phyloP scores from a whole-genome alignment of 495 filamentous ascomycete genomes.

The Pyrenopolyporus hunteri region DNA sequence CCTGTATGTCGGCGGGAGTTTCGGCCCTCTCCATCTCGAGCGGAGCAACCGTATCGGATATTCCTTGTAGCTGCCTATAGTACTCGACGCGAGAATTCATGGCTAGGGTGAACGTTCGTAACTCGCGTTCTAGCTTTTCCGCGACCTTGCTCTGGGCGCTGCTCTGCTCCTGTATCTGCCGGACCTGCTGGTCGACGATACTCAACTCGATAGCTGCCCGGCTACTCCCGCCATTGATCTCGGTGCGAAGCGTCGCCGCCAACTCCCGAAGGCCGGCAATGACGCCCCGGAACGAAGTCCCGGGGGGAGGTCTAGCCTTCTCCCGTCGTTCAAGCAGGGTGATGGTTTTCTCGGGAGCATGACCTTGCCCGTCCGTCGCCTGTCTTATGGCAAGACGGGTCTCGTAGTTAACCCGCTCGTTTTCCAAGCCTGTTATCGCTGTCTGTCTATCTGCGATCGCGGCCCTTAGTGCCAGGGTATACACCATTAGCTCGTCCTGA shows the following conservation, averaged over 20 bases:
- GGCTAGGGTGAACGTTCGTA: slow-evolving; percentile 74
- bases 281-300: slow-evolving; percentile 68
- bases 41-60: slow-evolving; percentile 83
- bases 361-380: slow-evolving; percentile 68
- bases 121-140: slow-evolving; percentile 68
- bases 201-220: slow-evolving; percentile 69
- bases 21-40: too few species aligned
- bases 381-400: slow-evolving; percentile 61
- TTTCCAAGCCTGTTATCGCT: slow-evolving; percentile 73
- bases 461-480: slow-evolving; percentile 75
- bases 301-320: slow-evolving; percentile 56
- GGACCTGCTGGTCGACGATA: slow-evolving; percentile 61
- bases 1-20: too few species aligned
- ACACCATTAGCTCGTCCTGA: slow-evolving; percentile 83
- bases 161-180: slow-evolving; percentile 64
- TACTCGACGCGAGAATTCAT: slow-evolving; percentile 86
- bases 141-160: slow-evolving; percentile 69
- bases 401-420: slow-evolving; percentile 81
- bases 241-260: slow-evolving; percentile 64
- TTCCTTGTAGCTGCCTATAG: slow-evolving; percentile 84
- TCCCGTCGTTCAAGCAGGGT: slow-evolving; percentile 64
- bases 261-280: slow-evolving; percentile 71
- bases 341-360: slow-evolving; percentile 71
- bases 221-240: slow-evolving; percentile 63
- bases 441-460: slow-evolving; percentile 80